Percentiles rank a stretch among this genome's conserved stretches.
phyloP scores from a whole-genome alignment of 1,284 basidiomycete genomes.

The Ceratobasidium theobromae region DNA sequence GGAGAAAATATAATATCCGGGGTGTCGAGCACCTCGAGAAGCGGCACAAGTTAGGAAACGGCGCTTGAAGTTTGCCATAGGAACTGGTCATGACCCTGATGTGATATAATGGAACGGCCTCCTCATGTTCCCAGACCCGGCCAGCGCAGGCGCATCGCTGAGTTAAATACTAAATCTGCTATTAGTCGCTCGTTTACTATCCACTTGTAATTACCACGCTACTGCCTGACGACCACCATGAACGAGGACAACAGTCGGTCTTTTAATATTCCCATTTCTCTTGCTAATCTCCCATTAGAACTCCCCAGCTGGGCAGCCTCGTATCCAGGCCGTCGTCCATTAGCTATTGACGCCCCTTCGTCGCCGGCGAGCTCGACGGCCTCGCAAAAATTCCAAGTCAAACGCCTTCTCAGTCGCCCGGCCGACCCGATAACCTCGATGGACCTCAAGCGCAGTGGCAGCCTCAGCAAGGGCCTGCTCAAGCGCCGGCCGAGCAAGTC shows the following conservation, averaged over 20 bases:
- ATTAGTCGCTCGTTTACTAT: slow-evolving; percentile 8
- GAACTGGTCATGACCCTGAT: slow-evolving; percentile 4
- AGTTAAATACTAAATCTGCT: background rate
- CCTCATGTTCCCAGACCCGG: slow-evolving; percentile 20
- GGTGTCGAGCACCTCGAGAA: background rate
- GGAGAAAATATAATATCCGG: background rate
- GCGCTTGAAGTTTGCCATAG: background rate
- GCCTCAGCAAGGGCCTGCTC: background rate
- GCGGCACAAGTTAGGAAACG: background rate
- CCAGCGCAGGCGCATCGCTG: slow-evolving; percentile 26
- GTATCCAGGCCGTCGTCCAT: background rate
- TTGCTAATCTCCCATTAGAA: background rate
- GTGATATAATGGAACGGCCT: slow-evolving; percentile 1
- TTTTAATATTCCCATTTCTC: background rate
- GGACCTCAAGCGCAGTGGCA: background rate
- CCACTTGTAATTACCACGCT: background rate
- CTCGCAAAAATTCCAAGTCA: slow-evolving; percentile 33
- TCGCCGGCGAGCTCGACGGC: slow-evolving; percentile 20
- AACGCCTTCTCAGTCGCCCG: slow-evolving; percentile 28
- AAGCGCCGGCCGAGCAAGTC: slow-evolving; percentile 12
- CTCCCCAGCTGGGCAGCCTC: slow-evolving; percentile 20
- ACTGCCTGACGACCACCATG: too few relatives aligned
- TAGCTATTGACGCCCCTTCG: background rate
- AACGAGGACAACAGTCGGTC: too few relatives aligned
- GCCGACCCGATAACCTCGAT: background rate